Base-by-base conservation (phyloP, 805 yeast genomes). In the Trichomonascus vanleenenianus region DNA sequence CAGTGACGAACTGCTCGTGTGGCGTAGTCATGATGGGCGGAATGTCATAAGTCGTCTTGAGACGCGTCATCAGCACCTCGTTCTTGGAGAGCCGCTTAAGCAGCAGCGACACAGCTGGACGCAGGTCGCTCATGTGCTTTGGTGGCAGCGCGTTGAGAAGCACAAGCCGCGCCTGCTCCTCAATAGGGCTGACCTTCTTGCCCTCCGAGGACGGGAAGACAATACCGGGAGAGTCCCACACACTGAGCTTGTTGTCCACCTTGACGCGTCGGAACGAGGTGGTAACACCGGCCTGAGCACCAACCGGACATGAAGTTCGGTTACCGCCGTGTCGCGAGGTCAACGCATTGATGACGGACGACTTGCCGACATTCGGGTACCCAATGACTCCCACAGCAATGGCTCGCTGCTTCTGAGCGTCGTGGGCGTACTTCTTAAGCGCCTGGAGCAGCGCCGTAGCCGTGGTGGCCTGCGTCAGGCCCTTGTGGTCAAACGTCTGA, bases 241-340 rank as follows among this genome's bases (percentile, higher is more conserved):
- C 74, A 65, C 84, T 86, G 56, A 91, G 75, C 64, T 88, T 88
- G 60, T 81, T 83, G 65, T 91, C 98, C 50, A 91, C 75, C 68
- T 91, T 93, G 48, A 91, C 88, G 64, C 88, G 94, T 67, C 97
- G 79, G 63, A 93, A 70, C 2, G 91, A 72, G 1, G 96, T 89
- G 27, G 98, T 91, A 40, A 93, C 93, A 62, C 98, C 98, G 2
- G 98, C 97, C 68, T 85, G 93, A 61, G 94, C 94, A 42, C 98
- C 98, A 30, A 85, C 94, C 12, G 98, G 97, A 62, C 97, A 93
- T 10, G 89, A 91, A 56, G 76, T 78, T 38, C 78, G 71, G 30
- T 44, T 43, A 49, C 60, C 53, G 47, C 85, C 81, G 62, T 85
- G 94, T 65, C 93, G 81, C 44, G 85, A 75, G 35, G 67, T 57